Conservation (phyloP, 2,329 filamentous ascomycete species). For the Nemania bipapillata region DNA sequence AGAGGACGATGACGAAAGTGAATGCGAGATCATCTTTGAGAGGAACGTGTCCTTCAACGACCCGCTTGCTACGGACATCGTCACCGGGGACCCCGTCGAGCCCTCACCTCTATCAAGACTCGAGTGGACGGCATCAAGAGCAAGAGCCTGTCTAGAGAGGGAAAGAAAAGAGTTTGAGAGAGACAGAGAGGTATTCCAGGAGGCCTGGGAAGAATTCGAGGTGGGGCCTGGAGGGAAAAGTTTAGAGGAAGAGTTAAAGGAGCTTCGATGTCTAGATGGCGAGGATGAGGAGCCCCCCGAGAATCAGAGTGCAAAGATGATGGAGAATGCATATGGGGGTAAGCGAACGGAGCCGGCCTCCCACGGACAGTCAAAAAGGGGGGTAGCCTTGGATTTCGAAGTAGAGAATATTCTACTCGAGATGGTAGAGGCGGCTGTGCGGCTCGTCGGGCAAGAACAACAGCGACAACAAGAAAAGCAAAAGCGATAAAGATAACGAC, state of each 20-base stretch:
- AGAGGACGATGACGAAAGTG: constrained; percentile 25
- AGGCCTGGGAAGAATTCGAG: neutral
- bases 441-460: neutral
- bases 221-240: neutral
- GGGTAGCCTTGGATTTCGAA: neutral
- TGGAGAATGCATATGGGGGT: neutral
- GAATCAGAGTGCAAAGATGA: neutral
- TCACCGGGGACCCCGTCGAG: constrained; percentile 15
- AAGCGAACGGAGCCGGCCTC: neutral
- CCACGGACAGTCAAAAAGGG: neutral
- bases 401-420: neutral
- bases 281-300: neutral
- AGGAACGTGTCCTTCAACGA: constrained; percentile 32
- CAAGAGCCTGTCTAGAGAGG: constrained; percentile 21
- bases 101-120: constrained; percentile 22
- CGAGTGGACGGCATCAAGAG: constrained; percentile 30
- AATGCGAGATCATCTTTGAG: constrained; percentile 32
- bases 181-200: neutral
- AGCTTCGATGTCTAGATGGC: neutral
- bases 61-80: constrained; percentile 33
- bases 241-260: neutral
- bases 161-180: neutral
- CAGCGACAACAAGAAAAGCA: neutral
- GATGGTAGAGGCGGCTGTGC: neutral
- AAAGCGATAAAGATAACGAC: neutral